Conservation (phyloP, 768 basidiomycete genomes). For the Russula sp. region DNA sequence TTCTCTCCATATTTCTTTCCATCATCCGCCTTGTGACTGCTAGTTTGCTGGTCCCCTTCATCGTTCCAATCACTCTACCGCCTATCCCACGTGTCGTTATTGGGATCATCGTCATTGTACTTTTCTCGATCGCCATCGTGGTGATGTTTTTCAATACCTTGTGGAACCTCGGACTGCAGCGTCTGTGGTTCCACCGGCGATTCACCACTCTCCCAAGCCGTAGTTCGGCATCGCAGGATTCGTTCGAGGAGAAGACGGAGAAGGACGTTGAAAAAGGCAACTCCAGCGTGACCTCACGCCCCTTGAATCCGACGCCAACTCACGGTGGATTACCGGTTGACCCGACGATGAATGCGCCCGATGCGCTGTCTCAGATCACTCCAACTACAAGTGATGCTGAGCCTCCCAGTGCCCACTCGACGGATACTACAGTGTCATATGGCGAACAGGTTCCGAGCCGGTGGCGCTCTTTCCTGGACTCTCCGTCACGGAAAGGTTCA, state of each 20-base stretch:
- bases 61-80: slow-evolving; percentile 51
- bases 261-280: slow-evolving; percentile 20
- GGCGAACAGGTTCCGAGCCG: slow-evolving; percentile 13
- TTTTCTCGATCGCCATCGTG: slow-evolving; percentile 64
- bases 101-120: slow-evolving; percentile 63
- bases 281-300: slow-evolving; percentile 26
- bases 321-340: slow-evolving; percentile 34
- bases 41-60: slow-evolving; percentile 69
- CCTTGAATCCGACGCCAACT: slow-evolving; percentile 49
- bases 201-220: slow-evolving; percentile 22
- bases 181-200: slow-evolving; percentile 26
- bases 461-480: slow-evolving; percentile 11
- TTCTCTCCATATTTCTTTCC: slow-evolving; percentile 59
- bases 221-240: slow-evolving; percentile 14
- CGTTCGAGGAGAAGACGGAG: slow-evolving; percentile 28
- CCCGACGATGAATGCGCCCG: slow-evolving; percentile 30
- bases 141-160: slow-evolving; percentile 61
- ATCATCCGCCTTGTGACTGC: slow-evolving; percentile 63
- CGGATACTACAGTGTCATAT: slow-evolving; percentile 18
- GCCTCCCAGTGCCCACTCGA: slow-evolving; percentile 19
- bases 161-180: slow-evolving; percentile 36
- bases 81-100: slow-evolving; percentile 79
- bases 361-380: slow-evolving; percentile 42
- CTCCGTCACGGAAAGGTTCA: slow-evolving; percentile 7
- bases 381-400: slow-evolving; percentile 23